These are phyloP conservation scores for Pholiota adiposa DNA, from an alignment of 1,284 basidiomycete genomes.

Conservation along the genomic window DNA sequence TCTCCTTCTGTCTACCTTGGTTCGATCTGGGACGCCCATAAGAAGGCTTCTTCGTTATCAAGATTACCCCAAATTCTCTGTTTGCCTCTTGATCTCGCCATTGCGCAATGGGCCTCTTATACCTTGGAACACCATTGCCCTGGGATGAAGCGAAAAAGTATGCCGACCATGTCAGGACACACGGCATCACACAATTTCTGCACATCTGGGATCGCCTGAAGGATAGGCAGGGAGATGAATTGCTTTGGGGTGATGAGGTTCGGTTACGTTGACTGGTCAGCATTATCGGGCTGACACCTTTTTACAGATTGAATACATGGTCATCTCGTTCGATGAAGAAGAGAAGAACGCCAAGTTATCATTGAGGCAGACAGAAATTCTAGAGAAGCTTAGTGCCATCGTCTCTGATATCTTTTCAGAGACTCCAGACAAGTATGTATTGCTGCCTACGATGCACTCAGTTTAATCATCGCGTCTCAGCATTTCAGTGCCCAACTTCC, in stretches of 20 bases:
- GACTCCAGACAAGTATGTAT: slow-evolving; percentile 59
- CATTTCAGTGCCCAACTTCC: slow-evolving; percentile 87
- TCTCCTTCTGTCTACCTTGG: slow-evolving; percentile 10
- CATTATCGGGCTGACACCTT: background rate
- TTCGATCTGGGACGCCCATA: slow-evolving; percentile 12
- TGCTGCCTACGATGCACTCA: slow-evolving; percentile 5
- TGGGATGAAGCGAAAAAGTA: slow-evolving; percentile 92
- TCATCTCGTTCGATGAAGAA: slow-evolving; percentile 84
- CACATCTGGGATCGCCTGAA: slow-evolving; percentile 93
- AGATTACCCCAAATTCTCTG: background rate
- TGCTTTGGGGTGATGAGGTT: slow-evolving; percentile 99
- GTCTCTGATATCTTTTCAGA: slow-evolving; percentile 72
- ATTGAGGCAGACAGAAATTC: slow-evolving; percentile 92
- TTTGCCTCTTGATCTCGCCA: slow-evolving; percentile 2
- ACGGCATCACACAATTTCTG: slow-evolving; percentile 96
- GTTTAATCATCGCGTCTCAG: slow-evolving; percentile 41
- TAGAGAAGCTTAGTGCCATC: slow-evolving; percentile 77
- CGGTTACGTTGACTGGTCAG: slow-evolving; percentile 18
- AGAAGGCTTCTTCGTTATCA: slow-evolving; percentile 4
- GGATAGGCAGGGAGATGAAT: slow-evolving; percentile 88
- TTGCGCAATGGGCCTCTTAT: slow-evolving; percentile 81
- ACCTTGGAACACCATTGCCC: slow-evolving; percentile 90
- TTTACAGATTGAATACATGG: slow-evolving; percentile 91
- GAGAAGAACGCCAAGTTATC: slow-evolving; percentile 86
- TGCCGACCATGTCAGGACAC: slow-evolving; percentile 89